Base-by-base conservation (phyloP, 1,139 yeast genomes). In the Debaryomyces subglobosus region DNA sequence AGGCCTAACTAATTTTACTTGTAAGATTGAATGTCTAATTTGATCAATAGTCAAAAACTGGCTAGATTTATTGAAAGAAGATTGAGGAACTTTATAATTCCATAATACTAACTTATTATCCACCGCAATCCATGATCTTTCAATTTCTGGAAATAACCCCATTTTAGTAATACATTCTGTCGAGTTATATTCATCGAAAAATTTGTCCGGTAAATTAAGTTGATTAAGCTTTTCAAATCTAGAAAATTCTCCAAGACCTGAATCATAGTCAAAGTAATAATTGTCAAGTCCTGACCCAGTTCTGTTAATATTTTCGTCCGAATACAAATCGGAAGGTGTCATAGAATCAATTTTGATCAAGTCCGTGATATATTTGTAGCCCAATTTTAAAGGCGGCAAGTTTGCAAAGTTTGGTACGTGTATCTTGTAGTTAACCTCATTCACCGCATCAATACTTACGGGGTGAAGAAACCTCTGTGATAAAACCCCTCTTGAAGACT, bases 21-120 rank as follows among this genome's bases (percentile, higher is more conserved):
- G 78, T 46, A 89, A 72, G 44, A 94, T 90, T 1, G 96, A 81
- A 58, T 89, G 89, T 51, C 82, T 80, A 50, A 91, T 81, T 58
- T 88, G 96, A 62, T 91, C 97, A 49, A 92, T 86, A 5, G 90
- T 84, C 56, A 86, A 84, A 61, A 85, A 88, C 53, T 88, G 95
- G 10, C 82, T 72, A 9, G 86, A 65, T 69, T 57, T 68, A 54
- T 73, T 73, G 55, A 74, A 74, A 8, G 79, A 73, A 3, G 77
- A 71, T 50, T 79, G 82, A 2, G 85, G 80, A 44, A 84, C 82
- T 52, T 72, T 73, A 62, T 82, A 86, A 62, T 87, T 85, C 99
- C 99, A 94, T 34, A 95, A 77, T 35, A 88, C 81, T 59, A 95
- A 74, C 59, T 86, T 84, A 61, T 87, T 87, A 64, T 91, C 98